Conservation (phyloP, 306 rosid species). For the Abrus pulchellus region DNA sequence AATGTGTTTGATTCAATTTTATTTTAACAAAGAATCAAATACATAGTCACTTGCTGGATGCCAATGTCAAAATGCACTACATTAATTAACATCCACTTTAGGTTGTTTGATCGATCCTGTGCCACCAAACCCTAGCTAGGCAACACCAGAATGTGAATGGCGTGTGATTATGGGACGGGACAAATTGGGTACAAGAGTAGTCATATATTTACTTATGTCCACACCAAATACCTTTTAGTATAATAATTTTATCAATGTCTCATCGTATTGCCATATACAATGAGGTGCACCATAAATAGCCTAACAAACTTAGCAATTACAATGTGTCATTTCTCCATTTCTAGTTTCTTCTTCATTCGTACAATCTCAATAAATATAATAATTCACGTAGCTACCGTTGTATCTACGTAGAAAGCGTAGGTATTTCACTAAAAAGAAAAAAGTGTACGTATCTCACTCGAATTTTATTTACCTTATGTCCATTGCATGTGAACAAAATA, state of each 20-base stretch:
- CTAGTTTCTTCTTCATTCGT: neutral
- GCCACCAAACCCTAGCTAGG: neutral
- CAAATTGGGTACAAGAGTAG: neutral
- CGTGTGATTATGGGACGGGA: neutral
- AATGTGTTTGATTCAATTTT: too few relatives aligned
- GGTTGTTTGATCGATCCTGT: neutral
- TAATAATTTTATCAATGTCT: neutral
- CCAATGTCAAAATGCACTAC: neutral
- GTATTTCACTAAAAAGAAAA: neutral
- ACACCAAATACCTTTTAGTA: neutral
- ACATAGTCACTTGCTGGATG: neutral
- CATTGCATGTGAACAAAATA: too few relatives aligned
- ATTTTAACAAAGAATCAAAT: too few relatives aligned
- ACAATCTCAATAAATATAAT: neutral
- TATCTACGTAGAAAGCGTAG: neutral
- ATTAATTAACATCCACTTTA: neutral
- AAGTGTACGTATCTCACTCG: neutral
- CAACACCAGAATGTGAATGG: neutral
- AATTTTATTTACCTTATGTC: neutral
- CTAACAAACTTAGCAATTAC: slow-evolving; percentile 11
- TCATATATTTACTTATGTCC: neutral
- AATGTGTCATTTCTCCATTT: neutral
- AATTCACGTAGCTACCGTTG: neutral
- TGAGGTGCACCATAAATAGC: neutral
- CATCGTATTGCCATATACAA: neutral